Evolutionary conservation across 306 rosid species (phyloP), one percentile per base, ranked within the genome.

Genomic region (Gleditsia sinensis): DNA sequence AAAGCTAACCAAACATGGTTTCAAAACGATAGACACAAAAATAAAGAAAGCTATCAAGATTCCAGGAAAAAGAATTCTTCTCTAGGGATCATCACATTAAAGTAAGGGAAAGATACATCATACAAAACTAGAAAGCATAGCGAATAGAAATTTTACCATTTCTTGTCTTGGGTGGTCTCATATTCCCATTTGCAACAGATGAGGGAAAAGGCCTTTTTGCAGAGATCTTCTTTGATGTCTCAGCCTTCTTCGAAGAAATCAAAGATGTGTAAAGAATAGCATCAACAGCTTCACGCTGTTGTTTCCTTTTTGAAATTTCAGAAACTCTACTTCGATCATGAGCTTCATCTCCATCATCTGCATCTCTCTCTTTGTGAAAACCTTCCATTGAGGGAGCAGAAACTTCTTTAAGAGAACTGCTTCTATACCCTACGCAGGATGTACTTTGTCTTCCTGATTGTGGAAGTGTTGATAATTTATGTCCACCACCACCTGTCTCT

Each of bases 211-310:
- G 77, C 72, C 82, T 85, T 79, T 84, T 94, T 4, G 85, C 73
- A 23, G 91, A 75, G 62, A 24, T 76, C 80, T 83, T 76, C 80
- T 83, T 89, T 23, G 66, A 81, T 39, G 70, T 74, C 69, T 86
- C 92, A 20, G 83, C 75, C 78, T 88, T 91, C 86, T 91, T 89
- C 21, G 92, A 77, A 75, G 98, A 83, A 75, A 94, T 88, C 79
- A 94, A 82, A 78, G 94, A 82, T 33, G 98, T 85, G 83, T 50
- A 73, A 72, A 94, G 97, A 80, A 94, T 89, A 60, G 96, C 92
- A 69, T 94, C 91, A 59, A 94, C 98, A 69, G 90, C 96, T 79
- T 91, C 92, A 57, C 97, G 97, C 86, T 87, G 96, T 64, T 86
- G 78, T 87, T 90, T 94, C 89, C 97, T 85, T 89, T 91, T 88